Base-by-base conservation (phyloP, 225 moss, liverwort and hornwort species). In the Marchantia paleacea region DNA sequence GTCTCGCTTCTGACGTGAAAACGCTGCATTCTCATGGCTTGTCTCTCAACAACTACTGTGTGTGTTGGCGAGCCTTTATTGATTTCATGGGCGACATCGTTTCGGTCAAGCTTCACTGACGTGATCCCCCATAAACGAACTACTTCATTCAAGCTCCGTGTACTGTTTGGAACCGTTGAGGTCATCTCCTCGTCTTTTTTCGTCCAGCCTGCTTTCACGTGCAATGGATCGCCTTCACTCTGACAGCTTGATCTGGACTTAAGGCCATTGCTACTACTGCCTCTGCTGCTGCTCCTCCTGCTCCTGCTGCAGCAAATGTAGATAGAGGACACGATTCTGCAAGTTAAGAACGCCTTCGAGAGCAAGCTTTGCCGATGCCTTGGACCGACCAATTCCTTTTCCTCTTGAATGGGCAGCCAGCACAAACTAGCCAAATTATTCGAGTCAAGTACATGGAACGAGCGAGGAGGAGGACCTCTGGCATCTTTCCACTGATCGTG, bases 131-230 rank as follows among this genome's bases (percentile, higher is more conserved):
- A 62, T 24, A 62, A 22, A 22, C 9, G 24, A 62, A 22, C 6
- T 8, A 6, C 24, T 62, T 22, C n/a, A 62, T 62, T 24, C 62
- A 62, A 62, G n/a, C 62, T 62, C 7, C 18, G 18, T 62, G 62
- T 62, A 62, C 62, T n/a, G 62, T 62, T 62, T 7, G n/a, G 62
- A 62, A 62, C 62, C 62, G 62, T 62, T 62, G 62, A 62, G n/a
- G 62, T 24, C 62, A 62, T 62, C 15, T 62, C 24, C n/a, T 62
- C 62, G 22, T n/a, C 10, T 24, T 62, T 24, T 24, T n/a, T 62
- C 18, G 22, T 62, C 62, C 62, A 22, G 22, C n/a, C n/a, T 62
- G 6, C 62, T n/a, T 62, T 62, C 62, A 62, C 62, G 62, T 62
- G 62, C 62, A 24, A 10, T 62, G 22, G n/a, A 22, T 62, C n/a